Conservation (phyloP, 2,329 filamentous ascomycete species). For the Tolypocladium guangdongense region DNA sequence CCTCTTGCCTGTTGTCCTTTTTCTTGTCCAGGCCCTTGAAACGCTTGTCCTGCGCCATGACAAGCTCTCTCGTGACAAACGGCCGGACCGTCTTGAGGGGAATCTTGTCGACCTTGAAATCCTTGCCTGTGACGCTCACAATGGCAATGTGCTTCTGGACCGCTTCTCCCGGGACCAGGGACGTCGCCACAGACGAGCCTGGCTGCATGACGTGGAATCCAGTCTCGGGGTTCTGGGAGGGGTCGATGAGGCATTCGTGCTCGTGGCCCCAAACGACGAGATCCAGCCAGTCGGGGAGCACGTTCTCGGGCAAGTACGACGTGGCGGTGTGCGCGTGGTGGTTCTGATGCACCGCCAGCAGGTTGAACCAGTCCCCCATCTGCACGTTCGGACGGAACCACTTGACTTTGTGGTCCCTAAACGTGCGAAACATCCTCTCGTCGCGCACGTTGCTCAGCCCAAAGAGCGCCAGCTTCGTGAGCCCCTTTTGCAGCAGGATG, state of each 20-base stretch:
- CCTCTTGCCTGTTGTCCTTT: slow-evolving; percentile 70
- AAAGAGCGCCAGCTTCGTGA: slow-evolving; percentile 85
- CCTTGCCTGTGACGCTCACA: slow-evolving; percentile 68
- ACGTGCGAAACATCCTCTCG: slow-evolving; percentile 87
- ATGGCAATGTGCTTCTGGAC: slow-evolving; percentile 86
- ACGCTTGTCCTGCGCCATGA: slow-evolving; percentile 61
- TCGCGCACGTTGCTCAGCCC: slow-evolving; percentile 94
- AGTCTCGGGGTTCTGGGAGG: slow-evolving; percentile 70
- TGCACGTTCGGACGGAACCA: slow-evolving; percentile 80
- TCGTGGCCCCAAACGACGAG: slow-evolving; percentile 95
- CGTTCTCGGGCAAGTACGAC: slow-evolving; percentile 87
- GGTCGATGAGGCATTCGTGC: slow-evolving; percentile 89
- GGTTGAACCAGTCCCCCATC: slow-evolving; percentile 85
- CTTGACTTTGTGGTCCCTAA: slow-evolving; percentile 84
- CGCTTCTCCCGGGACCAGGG: slow-evolving; percentile 79
- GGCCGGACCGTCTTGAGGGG: slow-evolving; percentile 81
- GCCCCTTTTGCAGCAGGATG: slow-evolving; percentile 83
- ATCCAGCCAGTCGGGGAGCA: slow-evolving; percentile 83
- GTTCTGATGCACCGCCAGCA: slow-evolving; percentile 93
- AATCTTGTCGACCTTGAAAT: slow-evolving; percentile 71
- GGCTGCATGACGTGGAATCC: slow-evolving; percentile 96
- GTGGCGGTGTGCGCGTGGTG: slow-evolving; percentile 87
- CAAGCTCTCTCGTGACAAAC: slow-evolving; percentile 77
- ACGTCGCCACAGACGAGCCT: slow-evolving; percentile 91
- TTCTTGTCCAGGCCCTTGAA: slow-evolving; percentile 71